Evolutionary conservation across 345 rosid species (phyloP), one percentile per base, ranked within the genome.

Genomic region (Sisymbrium altissimum): DNA sequence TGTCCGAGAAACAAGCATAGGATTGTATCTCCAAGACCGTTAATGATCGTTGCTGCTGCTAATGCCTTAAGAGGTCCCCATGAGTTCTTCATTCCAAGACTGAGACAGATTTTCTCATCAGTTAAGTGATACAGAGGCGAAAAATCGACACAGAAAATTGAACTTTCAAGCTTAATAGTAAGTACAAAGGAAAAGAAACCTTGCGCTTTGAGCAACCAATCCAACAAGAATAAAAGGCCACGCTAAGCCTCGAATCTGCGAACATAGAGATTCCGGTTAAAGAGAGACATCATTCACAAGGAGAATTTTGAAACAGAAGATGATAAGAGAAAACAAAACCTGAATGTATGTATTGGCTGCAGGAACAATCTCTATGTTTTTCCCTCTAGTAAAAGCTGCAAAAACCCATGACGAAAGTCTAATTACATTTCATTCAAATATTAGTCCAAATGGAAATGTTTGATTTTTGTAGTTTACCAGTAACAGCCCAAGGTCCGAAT

Each of bases 51-150:
- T 61, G 95, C 87, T 63, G 82, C 90, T n/a, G 82, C 84, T 86
- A 94, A 82, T n/a, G 98, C 96, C 76, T 89, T 91, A 73, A 94
- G 79, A 50, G 97, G 98, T 49, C 96, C 97, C 95, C 88, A 80
- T 7, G 97, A 91, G 70, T 94, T 96, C 82, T 85, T 91, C 98
- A 94, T 91, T 60, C 98, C 98, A 63, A 94, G 93, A 80, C 98
- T 94, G 89, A 50, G 23, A 64, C 68, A 73, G 14, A 70, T 30
- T 62, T 86, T 87, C 85, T 44, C 36, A 73, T 62, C 61, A 76
- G 7, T 53, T 3, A 12, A 48, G 32, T 40, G 9, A 71, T 6
- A 64, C 39, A 17, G 9, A 23, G 17, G 49, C 11, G 1, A 60
- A 17, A 60, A 53, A 15, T 45, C 1, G 2, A 53, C 10, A 32